A percentile compares a stretch with the other conserved stretches of the same genome.
phyloP scores from a whole-genome alignment of 2,329 filamentous ascomycete genomes.

The Pestalotiopsis sp. region DNA sequence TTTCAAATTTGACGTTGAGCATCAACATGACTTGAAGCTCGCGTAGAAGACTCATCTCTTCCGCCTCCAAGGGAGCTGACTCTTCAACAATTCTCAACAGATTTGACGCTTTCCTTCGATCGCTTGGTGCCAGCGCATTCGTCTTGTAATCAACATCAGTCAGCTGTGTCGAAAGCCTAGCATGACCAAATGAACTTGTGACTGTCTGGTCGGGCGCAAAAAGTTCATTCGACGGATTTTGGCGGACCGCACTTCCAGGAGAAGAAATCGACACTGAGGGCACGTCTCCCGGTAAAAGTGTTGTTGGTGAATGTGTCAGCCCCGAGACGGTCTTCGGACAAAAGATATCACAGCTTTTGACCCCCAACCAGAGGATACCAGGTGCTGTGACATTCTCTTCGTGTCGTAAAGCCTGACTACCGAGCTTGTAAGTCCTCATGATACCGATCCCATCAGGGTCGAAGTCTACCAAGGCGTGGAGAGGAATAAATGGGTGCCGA shows the following conservation, averaged over 20 bases:
- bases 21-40: constrained; percentile 76
- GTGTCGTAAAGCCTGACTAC: constrained; percentile 65
- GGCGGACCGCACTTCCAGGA: neutral
- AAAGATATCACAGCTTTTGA: constrained; percentile 47
- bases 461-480: constrained; percentile 71
- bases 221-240: neutral
- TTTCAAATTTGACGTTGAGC: constrained; percentile 76
- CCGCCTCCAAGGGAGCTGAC: constrained; percentile 27
- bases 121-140: constrained; percentile 50
- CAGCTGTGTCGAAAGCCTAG: neutral
- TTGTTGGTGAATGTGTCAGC: too few species aligned
- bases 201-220: neutral
- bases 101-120: constrained; percentile 59
- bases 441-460: constrained; percentile 80
- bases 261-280: neutral
- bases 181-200: neutral
- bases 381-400: constrained; percentile 56
- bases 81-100: constrained; percentile 51
- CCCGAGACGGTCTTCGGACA: neutral
- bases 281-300: neutral
- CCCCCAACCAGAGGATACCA: constrained; percentile 67
- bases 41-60: constrained; percentile 43
- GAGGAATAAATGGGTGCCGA: constrained; percentile 52
- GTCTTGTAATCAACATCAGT: constrained; percentile 25
- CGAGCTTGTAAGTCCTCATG: constrained; percentile 72